Evolutionary conservation across 2,329 filamentous ascomycete species (phyloP), one percentile per base, ranked within the genome.

Genomic region (Colletotrichum chlorophyti): DNA sequence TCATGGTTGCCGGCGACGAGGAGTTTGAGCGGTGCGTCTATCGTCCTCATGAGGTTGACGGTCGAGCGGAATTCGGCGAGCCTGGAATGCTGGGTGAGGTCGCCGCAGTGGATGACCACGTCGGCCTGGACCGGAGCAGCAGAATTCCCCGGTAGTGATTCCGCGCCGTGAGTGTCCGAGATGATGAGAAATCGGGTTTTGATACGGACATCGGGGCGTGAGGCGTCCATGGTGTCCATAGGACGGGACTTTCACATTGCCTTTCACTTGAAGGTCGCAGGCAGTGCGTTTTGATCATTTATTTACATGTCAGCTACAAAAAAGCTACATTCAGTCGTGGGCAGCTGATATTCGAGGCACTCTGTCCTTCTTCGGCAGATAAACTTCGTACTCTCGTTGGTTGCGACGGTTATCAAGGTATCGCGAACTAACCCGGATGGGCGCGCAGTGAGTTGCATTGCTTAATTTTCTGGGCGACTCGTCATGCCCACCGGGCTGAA

Each of bases 1-100:
- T 84, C 79, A 58, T 83, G 79, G 48, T 83, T 83, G 1, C 81
- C 80, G 2, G 80, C 72, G 38, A 84, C 82, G 6, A 76, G 68
- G 1, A 83, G 64, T 52, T 83, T 83, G 4, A 82, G 66, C 0
- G 76, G 73, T 0, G 79, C 78, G 1, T 76, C 55, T 14, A 83
- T 66, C 0, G 46, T 47, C 8, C 70, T 63, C 0, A 84, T 68
- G 0, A 79, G 64, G 2, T 68, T 53, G 5, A 83, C 65, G 0
- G 76, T 68, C 3, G 64, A 60, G 19, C 60, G 65, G 38, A 75
- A 78, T 40, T 80, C 77, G 0, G 68, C 46, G 0, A 81, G 45
- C 23, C 72, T 78, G 1, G 79, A 82, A 19, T 72, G 65, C 0
- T 75, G 63, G 0, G 79, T 82, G 4, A 83, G 69, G 40, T 83